Conservation (phyloP, 2,329 filamentous ascomycete genomes). For the Cordyceps fumosorosea region DNA sequence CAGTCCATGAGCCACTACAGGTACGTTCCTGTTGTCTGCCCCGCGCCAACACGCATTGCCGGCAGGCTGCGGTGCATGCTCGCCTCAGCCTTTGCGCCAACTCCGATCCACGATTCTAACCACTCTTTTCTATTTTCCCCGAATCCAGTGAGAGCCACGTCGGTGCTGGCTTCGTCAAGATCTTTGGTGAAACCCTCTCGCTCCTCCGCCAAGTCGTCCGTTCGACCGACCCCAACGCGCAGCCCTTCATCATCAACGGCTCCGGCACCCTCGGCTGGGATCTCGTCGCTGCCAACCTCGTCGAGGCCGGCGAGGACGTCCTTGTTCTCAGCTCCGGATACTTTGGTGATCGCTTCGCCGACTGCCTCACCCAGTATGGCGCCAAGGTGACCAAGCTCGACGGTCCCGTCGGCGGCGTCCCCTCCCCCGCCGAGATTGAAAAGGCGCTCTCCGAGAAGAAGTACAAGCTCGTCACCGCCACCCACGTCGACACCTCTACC, state of each 20-base stretch:
- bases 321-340: slow-evolving; percentile 94
- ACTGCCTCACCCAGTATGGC: slow-evolving; percentile 88
- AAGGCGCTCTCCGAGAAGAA: slow-evolving; percentile 80
- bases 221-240: slow-evolving; percentile 70
- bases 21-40: slow-evolving; percentile 37
- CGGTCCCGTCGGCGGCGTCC: slow-evolving; percentile 79
- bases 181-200: slow-evolving; percentile 82
- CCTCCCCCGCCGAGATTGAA: slow-evolving; percentile 82
- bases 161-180: slow-evolving; percentile 77
- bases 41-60: neutral
- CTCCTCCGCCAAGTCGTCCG: slow-evolving; percentile 93
- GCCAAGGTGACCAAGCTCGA: slow-evolving; percentile 85
- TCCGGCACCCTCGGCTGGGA: slow-evolving; percentile 97
- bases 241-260: slow-evolving; percentile 89
- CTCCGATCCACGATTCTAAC: neutral
- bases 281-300: slow-evolving; percentile 85
- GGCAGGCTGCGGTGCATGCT: neutral
- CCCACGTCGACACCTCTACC: slow-evolving; percentile 95
- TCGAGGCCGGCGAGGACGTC: slow-evolving; percentile 82
- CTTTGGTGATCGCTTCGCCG: slow-evolving; percentile 90
- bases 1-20: slow-evolving; percentile 93
- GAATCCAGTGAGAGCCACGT: slow-evolving; percentile 80
- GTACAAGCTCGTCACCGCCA: slow-evolving; percentile 92
- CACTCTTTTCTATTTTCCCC: neutral
- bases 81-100: neutral